These are phyloP conservation scores for Epichloe uncinata DNA, from an alignment of 2,329 filamentous ascomycete species.

Conservation along the genomic window DNA sequence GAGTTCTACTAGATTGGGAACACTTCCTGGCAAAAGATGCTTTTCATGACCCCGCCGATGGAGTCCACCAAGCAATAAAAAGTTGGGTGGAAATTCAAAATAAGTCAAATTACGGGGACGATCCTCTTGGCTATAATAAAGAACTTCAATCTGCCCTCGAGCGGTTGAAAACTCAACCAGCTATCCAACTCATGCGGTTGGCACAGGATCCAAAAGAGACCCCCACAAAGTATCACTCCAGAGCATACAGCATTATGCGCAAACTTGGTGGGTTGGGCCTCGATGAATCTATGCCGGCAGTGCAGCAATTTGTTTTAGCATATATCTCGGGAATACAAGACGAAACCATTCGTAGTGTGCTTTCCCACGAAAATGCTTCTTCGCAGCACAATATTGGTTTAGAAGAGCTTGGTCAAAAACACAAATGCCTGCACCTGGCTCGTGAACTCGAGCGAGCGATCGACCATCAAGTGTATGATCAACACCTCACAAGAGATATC, in stretches of 20 bases:
- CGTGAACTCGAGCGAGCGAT: constrained; percentile 41
- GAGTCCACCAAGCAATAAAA: constrained; percentile 24
- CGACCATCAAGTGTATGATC: constrained; percentile 32
- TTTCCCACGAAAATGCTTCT: constrained; percentile 16
- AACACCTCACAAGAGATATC: constrained; percentile 23
- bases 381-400: constrained; percentile 17
- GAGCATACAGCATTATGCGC: constrained; percentile 20
- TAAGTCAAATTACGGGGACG: constrained; percentile 25
- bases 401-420: constrained; percentile 30
- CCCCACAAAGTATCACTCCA: constrained; percentile 32
- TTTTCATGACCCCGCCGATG: constrained; percentile 8
- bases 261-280: constrained; percentile 25
- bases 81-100: constrained; percentile 34
- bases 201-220: constrained; percentile 41
- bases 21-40: constrained; percentile 11
- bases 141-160: constrained; percentile 36
- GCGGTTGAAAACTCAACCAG: constrained; percentile 36
- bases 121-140: constrained; percentile 38
- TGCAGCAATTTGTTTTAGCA: constrained; percentile 19
- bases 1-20: constrained; percentile 29
- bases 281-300: constrained; percentile 4
- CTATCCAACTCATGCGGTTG: constrained; percentile 38
- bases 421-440: constrained; percentile 43
- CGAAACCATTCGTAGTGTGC: constrained; percentile 28
- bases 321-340: constrained; percentile 42